Conservation (phyloP, 208 protist genomes). For the Leishmania lainsoni region DNA sequence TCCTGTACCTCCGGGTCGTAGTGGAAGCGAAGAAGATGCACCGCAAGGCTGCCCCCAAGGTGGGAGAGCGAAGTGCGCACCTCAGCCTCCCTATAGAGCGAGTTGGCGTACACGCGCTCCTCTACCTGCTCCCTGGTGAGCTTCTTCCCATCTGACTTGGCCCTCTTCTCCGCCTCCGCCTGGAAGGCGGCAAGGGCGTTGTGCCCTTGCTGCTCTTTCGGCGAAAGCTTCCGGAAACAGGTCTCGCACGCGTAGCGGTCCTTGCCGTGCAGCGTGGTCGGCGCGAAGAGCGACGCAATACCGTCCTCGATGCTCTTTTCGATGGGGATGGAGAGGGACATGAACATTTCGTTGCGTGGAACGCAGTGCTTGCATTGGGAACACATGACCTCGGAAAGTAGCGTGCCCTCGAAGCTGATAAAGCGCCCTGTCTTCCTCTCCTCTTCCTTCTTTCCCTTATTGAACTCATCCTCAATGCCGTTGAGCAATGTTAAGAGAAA, state of each 20-base stretch:
- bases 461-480: constrained; percentile 83
- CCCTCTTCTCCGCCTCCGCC: constrained; percentile 32
- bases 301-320: constrained; percentile 61
- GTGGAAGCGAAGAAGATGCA: constrained; percentile 87
- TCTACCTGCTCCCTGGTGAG: constrained; percentile 21
- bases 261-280: constrained; percentile 49
- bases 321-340: constrained; percentile 82
- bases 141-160: constrained; percentile 38
- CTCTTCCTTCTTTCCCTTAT: constrained; percentile 61
- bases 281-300: constrained; percentile 51
- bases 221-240: constrained; percentile 72
- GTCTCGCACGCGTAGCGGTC: constrained; percentile 84
- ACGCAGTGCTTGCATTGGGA: constrained; percentile 44
- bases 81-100: constrained; percentile 77
- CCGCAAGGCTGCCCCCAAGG: constrained; percentile 67
- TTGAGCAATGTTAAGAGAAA: constrained; percentile 86
- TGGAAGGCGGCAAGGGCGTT: constrained; percentile 56
- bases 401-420: constrained; percentile 74
- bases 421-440: constrained; percentile 48
- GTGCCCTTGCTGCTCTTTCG: constrained; percentile 59
- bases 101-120: constrained; percentile 48
- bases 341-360: constrained; percentile 81
- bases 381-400: constrained; percentile 71
- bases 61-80: constrained; percentile 60
- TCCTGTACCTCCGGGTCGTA: constrained; percentile 46